Evolutionary conservation across 116 monocot genomes (phyloP).

Genomic region (Iris pallida): DNA sequence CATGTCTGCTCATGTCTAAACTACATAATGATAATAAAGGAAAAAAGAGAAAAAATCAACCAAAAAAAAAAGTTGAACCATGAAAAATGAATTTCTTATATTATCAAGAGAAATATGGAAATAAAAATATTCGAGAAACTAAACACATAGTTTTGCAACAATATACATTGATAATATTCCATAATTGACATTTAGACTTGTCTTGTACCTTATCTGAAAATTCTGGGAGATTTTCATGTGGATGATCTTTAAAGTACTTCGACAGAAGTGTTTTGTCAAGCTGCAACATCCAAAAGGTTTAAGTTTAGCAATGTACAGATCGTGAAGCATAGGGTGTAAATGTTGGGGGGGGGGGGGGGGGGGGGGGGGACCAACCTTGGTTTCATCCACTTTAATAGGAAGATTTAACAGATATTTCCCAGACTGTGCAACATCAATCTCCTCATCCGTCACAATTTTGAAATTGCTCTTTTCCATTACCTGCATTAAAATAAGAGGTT

Average conservation of each 20-base stretch:
- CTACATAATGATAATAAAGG: too few species aligned
- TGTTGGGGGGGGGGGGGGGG: too few species aligned
- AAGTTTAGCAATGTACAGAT: slow-evolving; percentile 5
- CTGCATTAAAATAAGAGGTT: slow-evolving; percentile 19
- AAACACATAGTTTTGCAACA: too few species aligned
- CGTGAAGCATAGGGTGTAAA: not conserved
- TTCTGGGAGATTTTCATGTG: slow-evolving; percentile 43
- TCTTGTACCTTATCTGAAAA: slow-evolving; percentile 58
- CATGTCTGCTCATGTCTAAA: too few species aligned
- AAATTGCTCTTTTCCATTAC: slow-evolving; percentile 33
- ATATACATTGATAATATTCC: too few species aligned
- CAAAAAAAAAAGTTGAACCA: too few species aligned
- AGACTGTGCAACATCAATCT: slow-evolving; percentile 81
- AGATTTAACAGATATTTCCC: slow-evolving; percentile 90
- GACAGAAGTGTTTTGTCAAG: slow-evolving; percentile 47
- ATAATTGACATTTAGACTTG: too few species aligned
- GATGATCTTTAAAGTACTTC: slow-evolving; percentile 59
- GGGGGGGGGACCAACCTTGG: too few species aligned
- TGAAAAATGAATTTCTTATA: too few species aligned
- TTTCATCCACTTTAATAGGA: slow-evolving; percentile 86
- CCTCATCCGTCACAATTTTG: slow-evolving; percentile 78
- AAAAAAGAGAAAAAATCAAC: too few species aligned
- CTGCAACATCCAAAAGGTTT: slow-evolving; percentile 24
- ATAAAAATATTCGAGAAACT: too few species aligned
- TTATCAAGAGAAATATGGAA: too few species aligned